Evolutionary conservation across 202 grass and related monocot genomes (phyloP), one percentile per base, ranked within the genome.

Genomic region (Carex arenaria): DNA sequence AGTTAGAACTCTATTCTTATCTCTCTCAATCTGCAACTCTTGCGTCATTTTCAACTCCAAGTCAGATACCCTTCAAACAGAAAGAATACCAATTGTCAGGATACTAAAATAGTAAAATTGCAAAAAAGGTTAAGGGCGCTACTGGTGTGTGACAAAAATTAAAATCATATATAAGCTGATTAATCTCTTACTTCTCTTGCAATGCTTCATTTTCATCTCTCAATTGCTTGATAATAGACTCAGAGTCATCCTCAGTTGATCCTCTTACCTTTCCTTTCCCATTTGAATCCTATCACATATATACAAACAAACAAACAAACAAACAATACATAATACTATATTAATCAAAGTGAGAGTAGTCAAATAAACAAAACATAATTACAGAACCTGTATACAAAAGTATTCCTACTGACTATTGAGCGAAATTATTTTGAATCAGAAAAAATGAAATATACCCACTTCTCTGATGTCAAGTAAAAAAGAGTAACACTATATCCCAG

Each of bases 141-240:
- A n/a, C 7, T 73, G 11, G 71, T 51, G 20, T 54, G 15, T 57
- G 4, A 57, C 30, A 32, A 76, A 56, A 76, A 32, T 5, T 30
- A n/a, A 71, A 20, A 72, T 57, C n/a, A 76, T 17, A 61, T 18
- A 68, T 54, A 49, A 66, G 71, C 22, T 67, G 30, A 67, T 13
- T 36, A 67, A 30, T 30, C 19, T 69, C 68, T 81, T 83, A 95
- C 95, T 90, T 95, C 87, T 93, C 89, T 84, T 95, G 88, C 64
- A 98, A 83, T 61, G 77, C 86, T 26, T 72, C 68, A 59, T 95
- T 95, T 90, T 95, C 91, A 85, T 89, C 91, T 86, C 80, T 93
- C 71, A 98, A 77, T 82, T 89, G 11, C 74, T 89, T 87, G 84
- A 95, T 87, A 82, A 88, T 63, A 75, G 67, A 12, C 79, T 67